Evolutionary conservation across 2,329 filamentous ascomycete species (phyloP), one percentile per base, ranked within the genome.

Genomic region (Cytospora leucostoma): DNA sequence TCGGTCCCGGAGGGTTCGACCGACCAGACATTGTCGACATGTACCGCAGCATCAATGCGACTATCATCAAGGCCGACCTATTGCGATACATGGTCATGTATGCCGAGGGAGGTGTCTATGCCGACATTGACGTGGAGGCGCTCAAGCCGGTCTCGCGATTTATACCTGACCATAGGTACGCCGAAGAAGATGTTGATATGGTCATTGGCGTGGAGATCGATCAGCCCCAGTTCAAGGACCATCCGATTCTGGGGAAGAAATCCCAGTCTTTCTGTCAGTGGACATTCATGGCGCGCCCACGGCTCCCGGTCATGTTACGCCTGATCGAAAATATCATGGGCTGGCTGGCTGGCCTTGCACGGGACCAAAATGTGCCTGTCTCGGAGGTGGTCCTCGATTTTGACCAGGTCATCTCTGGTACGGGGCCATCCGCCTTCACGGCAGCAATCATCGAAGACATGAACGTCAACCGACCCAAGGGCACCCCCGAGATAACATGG

Each of bases 221-320:
- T 70, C 83, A 90, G 73, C 88, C 88, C 0, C 80, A 85, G 10
- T 90, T 85, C 74, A 77, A 75, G 19, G 75, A 85, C 56, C 88
- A 91, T 71, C 80, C 84, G 1, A 86, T 91, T 37, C 78, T 91
- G 0, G 88, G 88, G 15, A 81, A 80, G 56, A 91, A 91, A 74
- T 90, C 84, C 44, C 79, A 81, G 67, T 91, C 88, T 0, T 91
- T 91, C 72, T 91, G 88, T 72, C 88, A 91, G 70, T 91, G 88
- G 88, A 91, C 88, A 0, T 89, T 91, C 70, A 88, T 89, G 77
- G 84, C 84, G 68, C 89, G 90, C 71, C 87, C 88, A 0, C 78
- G 80, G 19, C 81, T 87, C 33, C 86, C 87, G 1, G 86, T 91
- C 62, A 90, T 91, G 86, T 78, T 90, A 73, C 77, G 78, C 37